These are phyloP conservation scores for Megacollybia marginata DNA, from an alignment of 768 basidiomycete species.

Conservation along the genomic window DNA sequence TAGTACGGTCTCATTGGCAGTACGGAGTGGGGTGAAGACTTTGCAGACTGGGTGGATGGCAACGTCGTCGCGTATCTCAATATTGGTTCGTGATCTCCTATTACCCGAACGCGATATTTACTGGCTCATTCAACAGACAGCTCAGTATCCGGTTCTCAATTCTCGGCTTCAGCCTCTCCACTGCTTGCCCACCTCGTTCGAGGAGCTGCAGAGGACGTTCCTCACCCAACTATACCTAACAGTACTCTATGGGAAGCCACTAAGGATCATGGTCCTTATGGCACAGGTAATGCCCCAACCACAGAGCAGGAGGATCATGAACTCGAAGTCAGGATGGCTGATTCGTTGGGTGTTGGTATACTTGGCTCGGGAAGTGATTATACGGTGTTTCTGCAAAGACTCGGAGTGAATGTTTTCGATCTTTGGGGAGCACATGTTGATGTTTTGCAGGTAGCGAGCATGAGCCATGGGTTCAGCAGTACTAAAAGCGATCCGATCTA, in stretches of 20 bases:
- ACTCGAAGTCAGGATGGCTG: slow-evolving; percentile 17
- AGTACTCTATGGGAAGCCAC: slow-evolving; percentile 56
- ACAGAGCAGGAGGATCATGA: slow-evolving; percentile 32
- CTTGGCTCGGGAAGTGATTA: slow-evolving; percentile 87
- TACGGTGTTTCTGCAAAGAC: slow-evolving; percentile 83
- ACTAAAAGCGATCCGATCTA: slow-evolving; percentile 36
- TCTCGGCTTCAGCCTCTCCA: slow-evolving; percentile 45
- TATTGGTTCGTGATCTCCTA: slow-evolving; percentile 27
- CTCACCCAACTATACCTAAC: slow-evolving; percentile 44
- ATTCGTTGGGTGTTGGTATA: slow-evolving; percentile 34
- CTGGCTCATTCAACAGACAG: slow-evolving; percentile 30
- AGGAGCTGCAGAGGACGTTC: slow-evolving; percentile 43
- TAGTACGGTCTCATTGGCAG: slow-evolving; percentile 50
- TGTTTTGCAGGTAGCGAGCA: slow-evolving; percentile 16
- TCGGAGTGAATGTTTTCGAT: slow-evolving; percentile 30
- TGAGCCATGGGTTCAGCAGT: slow-evolving; percentile 10
- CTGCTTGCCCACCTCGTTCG: slow-evolving; percentile 56
- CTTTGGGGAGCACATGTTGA: not conserved
- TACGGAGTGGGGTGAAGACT: slow-evolving; percentile 68
- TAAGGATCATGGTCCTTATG: slow-evolving; percentile 34
- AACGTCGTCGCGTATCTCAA: slow-evolving; percentile 62
- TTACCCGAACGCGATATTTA: not conserved
- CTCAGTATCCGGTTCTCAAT: slow-evolving; percentile 51
- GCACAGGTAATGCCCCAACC: not conserved
- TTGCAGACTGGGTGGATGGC: slow-evolving; percentile 42